phyloP scores from a whole-genome alignment of 225 moss, liverwort and hornwort species.

The Pseudoscleropodium purum region DNA sequence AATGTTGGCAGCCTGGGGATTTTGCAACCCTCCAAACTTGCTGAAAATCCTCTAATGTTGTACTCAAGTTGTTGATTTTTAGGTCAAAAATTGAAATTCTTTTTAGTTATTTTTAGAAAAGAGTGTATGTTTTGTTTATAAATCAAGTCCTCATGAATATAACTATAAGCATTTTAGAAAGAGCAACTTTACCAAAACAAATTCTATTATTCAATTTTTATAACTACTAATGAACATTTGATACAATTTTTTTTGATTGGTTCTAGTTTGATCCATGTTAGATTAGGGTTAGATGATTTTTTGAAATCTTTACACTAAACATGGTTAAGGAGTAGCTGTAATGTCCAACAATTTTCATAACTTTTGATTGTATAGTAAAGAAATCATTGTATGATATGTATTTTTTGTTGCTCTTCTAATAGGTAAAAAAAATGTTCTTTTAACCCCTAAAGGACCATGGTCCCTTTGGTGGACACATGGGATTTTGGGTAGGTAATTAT shows the following conservation, averaged over 20 bases:
- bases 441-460: too few species aligned
- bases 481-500: too few species aligned
- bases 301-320: too few species aligned
- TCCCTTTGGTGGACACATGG: too few species aligned
- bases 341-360: neutral
- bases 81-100: neutral
- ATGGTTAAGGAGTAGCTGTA: accelerated
- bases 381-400: neutral
- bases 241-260: neutral
- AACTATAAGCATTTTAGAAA: neutral
- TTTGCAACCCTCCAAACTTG: too few species aligned
- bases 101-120: neutral
- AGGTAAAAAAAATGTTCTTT: too few species aligned
- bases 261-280: neutral
- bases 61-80: neutral
- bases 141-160: neutral
- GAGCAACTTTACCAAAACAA: neutral
- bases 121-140: neutral
- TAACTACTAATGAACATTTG: too few species aligned
- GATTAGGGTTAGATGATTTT: accelerated
- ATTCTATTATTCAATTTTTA: neutral
- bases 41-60: too few species aligned
- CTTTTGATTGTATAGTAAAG: neutral
- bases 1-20: too few species aligned
- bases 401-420: accelerated